A percentile compares a stretch with the other conserved stretches of the same genome.
Conservation (phyloP, 768 basidiomycete genomes). For the Pisolithus tinctorius region DNA sequence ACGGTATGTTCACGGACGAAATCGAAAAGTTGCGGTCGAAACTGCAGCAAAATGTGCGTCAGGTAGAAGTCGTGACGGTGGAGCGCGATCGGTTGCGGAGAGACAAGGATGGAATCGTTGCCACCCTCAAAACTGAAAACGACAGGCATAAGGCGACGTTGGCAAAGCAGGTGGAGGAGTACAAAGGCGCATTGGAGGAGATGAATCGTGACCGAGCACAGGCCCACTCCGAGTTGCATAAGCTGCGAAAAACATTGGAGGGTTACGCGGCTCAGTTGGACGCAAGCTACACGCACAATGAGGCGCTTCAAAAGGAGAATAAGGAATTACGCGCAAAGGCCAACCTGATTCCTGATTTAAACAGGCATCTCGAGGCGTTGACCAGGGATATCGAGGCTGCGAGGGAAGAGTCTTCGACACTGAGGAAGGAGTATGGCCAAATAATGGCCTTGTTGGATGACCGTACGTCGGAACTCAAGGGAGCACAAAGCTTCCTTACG, state of each 20-base stretch:
- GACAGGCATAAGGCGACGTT: constrained; percentile 13
- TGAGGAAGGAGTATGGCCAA: constrained; percentile 24
- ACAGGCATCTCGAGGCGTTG: constrained; percentile 14
- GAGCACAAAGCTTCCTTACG: constrained; percentile 39
- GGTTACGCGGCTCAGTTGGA: constrained; percentile 14
- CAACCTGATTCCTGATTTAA: constrained; percentile 6
- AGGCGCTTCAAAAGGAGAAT: constrained; percentile 9
- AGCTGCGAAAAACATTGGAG: constrained; percentile 15
- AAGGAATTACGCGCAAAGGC: background rate
- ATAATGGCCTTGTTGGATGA: constrained; percentile 28
- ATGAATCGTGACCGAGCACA: constrained; percentile 14
- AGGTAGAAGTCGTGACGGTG: constrained; percentile 13
- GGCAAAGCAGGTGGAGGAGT: constrained; percentile 11
- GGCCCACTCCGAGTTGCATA: constrained; percentile 17
- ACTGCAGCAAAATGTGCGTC: constrained; percentile 14
- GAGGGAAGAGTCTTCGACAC: constrained; percentile 21
- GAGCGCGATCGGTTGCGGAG: constrained; percentile 21
- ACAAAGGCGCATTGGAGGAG: constrained; percentile 19
- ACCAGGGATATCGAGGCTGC: constrained; percentile 14
- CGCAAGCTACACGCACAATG: constrained; percentile 10
- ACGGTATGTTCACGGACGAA: constrained; percentile 7
- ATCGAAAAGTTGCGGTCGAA: constrained; percentile 10
- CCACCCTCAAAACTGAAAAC: constrained; percentile 15
- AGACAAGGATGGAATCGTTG: constrained; percentile 15
- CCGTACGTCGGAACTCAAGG: constrained; percentile 39